A percentile compares a stretch with the other conserved stretches of the same genome.
These are phyloP conservation scores for Cymbopogon flexuosus DNA, from an alignment of 202 grass and related monocot genomes.

Conservation along the genomic window DNA sequence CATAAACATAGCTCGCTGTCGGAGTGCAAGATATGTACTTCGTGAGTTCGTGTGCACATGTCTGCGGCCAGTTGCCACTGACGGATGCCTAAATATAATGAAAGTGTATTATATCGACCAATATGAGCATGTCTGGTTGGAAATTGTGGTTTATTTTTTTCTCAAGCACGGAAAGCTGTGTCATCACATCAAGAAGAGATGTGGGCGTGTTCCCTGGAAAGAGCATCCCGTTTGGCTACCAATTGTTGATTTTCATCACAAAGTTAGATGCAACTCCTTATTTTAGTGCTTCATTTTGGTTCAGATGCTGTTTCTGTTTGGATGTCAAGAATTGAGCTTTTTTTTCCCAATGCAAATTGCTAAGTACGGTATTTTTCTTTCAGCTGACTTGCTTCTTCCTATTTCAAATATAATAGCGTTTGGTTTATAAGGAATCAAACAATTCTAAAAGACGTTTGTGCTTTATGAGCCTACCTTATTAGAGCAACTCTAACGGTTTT, in stretches of 20 bases:
- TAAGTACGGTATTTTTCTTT: too few relatives aligned
- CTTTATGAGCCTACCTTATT: too few relatives aligned
- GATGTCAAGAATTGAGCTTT: too few relatives aligned
- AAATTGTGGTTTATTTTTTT: not conserved
- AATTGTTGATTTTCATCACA: not conserved
- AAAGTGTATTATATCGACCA: not conserved
- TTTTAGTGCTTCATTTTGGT: not conserved
- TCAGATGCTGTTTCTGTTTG: not conserved
- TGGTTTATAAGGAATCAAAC: too few relatives aligned
- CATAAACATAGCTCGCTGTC: constrained; percentile 2
- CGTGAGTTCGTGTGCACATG: constrained; percentile 17
- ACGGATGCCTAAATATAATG: constrained; percentile 1
- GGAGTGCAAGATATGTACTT: constrained; percentile 16
- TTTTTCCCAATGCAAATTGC: not conserved
- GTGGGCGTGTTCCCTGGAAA: not conserved
- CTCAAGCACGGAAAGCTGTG: not conserved
- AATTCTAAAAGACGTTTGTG: too few relatives aligned
- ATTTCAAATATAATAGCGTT: too few relatives aligned
- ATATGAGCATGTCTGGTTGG: not conserved
- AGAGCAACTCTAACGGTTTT: too few relatives aligned
- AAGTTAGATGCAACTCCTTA: too few relatives aligned
- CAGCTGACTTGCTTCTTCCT: too few relatives aligned
- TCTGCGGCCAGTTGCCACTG: constrained; percentile 14
- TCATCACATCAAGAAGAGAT: not conserved
- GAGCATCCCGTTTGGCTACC: not conserved